These are phyloP conservation scores for Porcisia hertigi DNA, from an alignment of 208 protist species.

Conservation along the genomic window DNA sequence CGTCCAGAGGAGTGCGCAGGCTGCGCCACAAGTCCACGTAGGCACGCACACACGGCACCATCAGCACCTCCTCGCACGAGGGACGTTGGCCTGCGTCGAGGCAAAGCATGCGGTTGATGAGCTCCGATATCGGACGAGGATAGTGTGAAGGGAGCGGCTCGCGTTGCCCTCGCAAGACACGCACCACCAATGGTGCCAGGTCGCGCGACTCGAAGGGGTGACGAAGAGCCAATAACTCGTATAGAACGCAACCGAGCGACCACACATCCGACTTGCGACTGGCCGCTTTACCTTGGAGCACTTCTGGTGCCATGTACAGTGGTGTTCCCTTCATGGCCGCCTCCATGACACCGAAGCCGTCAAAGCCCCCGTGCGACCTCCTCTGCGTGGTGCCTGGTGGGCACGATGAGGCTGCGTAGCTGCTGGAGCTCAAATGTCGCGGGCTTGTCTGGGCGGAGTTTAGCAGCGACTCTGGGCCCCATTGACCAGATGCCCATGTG, in stretches of 20 bases:
- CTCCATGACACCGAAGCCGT: slow-evolving; percentile 14
- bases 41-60: slow-evolving; percentile 44
- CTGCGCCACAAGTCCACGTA: slow-evolving; percentile 44
- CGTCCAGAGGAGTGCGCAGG: slow-evolving; percentile 33
- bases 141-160: slow-evolving; percentile 76
- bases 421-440: neutral
- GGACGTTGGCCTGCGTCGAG: slow-evolving; percentile 55
- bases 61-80: slow-evolving; percentile 70
- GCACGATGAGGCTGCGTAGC: slow-evolving; percentile 3
- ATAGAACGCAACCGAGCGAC: slow-evolving; percentile 92
- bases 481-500: neutral
- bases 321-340: slow-evolving; percentile 92
- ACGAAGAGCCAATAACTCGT: slow-evolving; percentile 83
- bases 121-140: slow-evolving; percentile 41
- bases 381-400: neutral
- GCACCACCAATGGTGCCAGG: slow-evolving; percentile 71
- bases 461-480: neutral
- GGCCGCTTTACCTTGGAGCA: slow-evolving; percentile 74
- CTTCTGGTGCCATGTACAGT: slow-evolving; percentile 95
- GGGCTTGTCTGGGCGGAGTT: slow-evolving; percentile 1
- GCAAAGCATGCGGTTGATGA: slow-evolving; percentile 70
- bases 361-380: neutral
- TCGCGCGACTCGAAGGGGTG: slow-evolving; percentile 88
- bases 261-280: slow-evolving; percentile 86
- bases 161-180: slow-evolving; percentile 68